phyloP scores from a whole-genome alignment of 352 stramenopile genomes.

The Phytophthora capsici region DNA sequence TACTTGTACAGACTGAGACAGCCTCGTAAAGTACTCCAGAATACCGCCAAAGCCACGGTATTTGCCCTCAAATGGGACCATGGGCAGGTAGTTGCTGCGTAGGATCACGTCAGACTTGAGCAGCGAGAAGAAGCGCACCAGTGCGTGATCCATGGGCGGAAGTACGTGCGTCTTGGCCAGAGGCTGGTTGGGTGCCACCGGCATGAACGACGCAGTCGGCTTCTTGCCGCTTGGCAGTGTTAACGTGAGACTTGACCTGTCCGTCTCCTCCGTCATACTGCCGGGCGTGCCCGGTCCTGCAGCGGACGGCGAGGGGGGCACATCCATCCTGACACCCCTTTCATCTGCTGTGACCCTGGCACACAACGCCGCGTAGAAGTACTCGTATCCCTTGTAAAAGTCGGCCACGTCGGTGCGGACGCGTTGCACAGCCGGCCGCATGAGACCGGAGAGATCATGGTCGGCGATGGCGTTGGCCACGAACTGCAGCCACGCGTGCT shows the following conservation, averaged over 20 bases:
- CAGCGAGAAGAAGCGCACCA: constrained; percentile 82
- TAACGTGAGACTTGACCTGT: constrained; percentile 32
- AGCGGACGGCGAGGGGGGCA: constrained; percentile 14
- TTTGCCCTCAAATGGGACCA: constrained; percentile 89
- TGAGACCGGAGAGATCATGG: constrained; percentile 45
- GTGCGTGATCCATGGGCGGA: constrained; percentile 62
- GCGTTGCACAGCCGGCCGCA: constrained; percentile 34
- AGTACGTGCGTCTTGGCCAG: constrained; percentile 52
- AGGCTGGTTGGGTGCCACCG: constrained; percentile 60
- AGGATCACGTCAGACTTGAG: constrained; percentile 79
- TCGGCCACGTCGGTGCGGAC: constrained; percentile 63
- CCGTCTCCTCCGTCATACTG: constrained; percentile 26
- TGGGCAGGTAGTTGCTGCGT: constrained; percentile 88
- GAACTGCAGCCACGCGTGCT: constrained; percentile 85
- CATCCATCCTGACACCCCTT: constrained; percentile 10
- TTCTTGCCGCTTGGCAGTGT: constrained; percentile 51
- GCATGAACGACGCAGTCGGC: constrained; percentile 46
- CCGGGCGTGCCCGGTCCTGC: constrained; percentile 9
- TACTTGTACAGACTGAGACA: constrained; percentile 72
- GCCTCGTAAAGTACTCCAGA: constrained; percentile 77
- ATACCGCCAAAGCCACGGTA: constrained; percentile 80
- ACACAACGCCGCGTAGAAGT: constrained; percentile 68
- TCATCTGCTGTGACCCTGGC: constrained; percentile 56
- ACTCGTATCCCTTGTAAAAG: constrained; percentile 84
- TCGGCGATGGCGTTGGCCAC: constrained; percentile 68